Conservation (phyloP, 139 green algal genomes). For the Coelastrella sp. region DNA sequence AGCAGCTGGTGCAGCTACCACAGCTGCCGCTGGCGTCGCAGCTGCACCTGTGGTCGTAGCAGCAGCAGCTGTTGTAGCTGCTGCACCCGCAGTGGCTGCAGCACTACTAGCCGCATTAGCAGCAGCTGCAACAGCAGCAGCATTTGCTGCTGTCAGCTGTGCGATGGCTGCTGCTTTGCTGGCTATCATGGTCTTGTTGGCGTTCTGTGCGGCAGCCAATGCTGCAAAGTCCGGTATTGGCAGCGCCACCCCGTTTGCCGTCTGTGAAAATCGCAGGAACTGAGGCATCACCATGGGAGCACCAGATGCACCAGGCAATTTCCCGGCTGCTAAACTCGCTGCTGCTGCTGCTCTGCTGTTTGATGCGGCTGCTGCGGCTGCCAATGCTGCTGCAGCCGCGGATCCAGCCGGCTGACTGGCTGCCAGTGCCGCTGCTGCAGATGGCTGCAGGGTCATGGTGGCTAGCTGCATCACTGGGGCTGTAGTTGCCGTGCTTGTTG, state of each 20-base stretch:
- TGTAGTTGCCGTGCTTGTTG: background rate
- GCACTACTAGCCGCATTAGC: background rate
- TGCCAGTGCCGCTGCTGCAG: background rate
- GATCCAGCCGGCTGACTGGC: background rate
- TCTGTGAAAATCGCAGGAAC: conserved; percentile 11
- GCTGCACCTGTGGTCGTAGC: background rate
- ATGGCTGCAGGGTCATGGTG: conserved; percentile 39
- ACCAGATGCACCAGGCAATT: background rate
- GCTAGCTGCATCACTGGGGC: conserved; percentile 30
- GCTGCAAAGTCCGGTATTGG: conserved; percentile 36
- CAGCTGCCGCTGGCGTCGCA: background rate
- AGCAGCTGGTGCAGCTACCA: background rate
- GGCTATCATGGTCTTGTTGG: conserved; percentile 16
- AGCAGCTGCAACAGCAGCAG: conserved; percentile 1
- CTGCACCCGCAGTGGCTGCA: background rate
- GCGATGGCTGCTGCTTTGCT: conserved; percentile 36
- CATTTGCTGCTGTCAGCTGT: conserved; percentile 18
- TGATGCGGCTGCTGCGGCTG: conserved; percentile 23
- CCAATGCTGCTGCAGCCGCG: conserved; percentile 32
- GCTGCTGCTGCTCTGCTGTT: conserved; percentile 8
- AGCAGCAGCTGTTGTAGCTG: conserved; percentile 9
- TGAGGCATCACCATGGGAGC: conserved; percentile 16
- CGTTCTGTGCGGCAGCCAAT: conserved; percentile 27
- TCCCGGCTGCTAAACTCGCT: background rate
- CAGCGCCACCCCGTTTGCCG: conserved; percentile 31